phyloP scores from a whole-genome alignment of 306 rosid genomes.

The Purshia tridentata region DNA sequence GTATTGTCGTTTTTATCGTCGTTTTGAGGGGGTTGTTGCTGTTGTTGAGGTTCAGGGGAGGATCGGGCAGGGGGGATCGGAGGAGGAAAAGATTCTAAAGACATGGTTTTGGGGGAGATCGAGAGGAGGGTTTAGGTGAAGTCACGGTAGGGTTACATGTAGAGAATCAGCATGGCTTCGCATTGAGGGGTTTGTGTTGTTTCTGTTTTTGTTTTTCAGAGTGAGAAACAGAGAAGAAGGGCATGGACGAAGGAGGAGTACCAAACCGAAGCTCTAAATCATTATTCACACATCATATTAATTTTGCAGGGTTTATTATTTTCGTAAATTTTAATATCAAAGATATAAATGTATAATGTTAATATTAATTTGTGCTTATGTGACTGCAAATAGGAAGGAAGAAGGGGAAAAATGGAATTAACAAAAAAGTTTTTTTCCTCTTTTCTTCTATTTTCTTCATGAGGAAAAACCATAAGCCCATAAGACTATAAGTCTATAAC shows the following conservation, averaged over 20 bases:
- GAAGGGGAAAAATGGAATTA: too few relatives aligned
- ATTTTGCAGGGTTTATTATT: conserved; percentile 9
- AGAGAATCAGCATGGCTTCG: conserved; percentile 56
- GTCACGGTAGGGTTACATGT: conserved; percentile 53
- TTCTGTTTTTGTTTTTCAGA: conserved; percentile 14
- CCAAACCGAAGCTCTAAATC: conserved; percentile 64
- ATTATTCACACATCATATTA: conserved; percentile 28
- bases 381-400: too few relatives aligned
- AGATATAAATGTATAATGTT: not conserved
- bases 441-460: too few relatives aligned
- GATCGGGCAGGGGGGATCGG: conserved; percentile 58
- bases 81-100: conserved; percentile 58
- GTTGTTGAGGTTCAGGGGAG: conserved; percentile 51
- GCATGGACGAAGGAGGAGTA: conserved; percentile 32
- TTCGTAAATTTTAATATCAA: not conserved
- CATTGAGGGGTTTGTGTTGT: conserved; percentile 40
- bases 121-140: conserved; percentile 39
- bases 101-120: conserved; percentile 61
- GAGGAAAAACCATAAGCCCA: too few relatives aligned
- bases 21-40: conserved; percentile 32
- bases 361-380: not conserved
- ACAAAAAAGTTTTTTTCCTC: too few relatives aligned
- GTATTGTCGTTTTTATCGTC: conserved; percentile 33
- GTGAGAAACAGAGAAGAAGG: conserved; percentile 23
- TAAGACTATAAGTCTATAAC: too few relatives aligned